These are phyloP conservation scores for Cercospora zeae-maydis DNA, from an alignment of 2,329 filamentous ascomycete species.

Conservation along the genomic window DNA sequence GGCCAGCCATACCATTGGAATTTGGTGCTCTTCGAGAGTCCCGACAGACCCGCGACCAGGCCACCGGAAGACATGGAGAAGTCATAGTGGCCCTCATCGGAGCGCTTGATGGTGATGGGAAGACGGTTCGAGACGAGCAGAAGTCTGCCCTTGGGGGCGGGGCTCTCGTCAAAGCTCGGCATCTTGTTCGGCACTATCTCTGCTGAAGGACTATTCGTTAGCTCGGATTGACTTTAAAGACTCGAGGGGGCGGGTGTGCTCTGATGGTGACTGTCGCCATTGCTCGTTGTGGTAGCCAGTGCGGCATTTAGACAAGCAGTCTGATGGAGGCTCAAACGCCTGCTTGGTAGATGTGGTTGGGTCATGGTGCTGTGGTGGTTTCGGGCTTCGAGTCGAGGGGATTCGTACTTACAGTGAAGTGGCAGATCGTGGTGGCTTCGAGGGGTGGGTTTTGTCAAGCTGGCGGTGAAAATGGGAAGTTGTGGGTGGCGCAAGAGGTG, in stretches of 20 bases:
- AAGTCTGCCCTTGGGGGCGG: slow-evolving; percentile 51
- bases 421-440: neutral
- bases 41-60: slow-evolving; percentile 87
- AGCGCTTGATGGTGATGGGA: slow-evolving; percentile 93
- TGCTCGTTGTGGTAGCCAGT: neutral
- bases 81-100: slow-evolving; percentile 84
- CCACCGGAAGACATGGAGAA: slow-evolving; percentile 97
- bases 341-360: neutral
- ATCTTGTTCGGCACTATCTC: slow-evolving; percentile 22
- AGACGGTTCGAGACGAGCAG: slow-evolving; percentile 91
- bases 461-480: slow-evolving; percentile 2
- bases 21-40: slow-evolving; percentile 83
- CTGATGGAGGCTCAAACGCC: slow-evolving; percentile 1
- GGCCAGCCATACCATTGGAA: slow-evolving; percentile 99
- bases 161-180: slow-evolving; percentile 34
- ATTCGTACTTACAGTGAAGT: neutral
- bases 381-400: neutral
- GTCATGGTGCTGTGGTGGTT: neutral
- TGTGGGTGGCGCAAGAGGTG: slow-evolving; percentile 7
- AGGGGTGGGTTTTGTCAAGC: neutral
- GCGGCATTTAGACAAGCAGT: neutral
- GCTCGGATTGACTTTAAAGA: neutral
- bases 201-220: slow-evolving; percentile 7
- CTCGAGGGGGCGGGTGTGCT: neutral
- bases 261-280: slow-evolving; percentile 7